These are phyloP conservation scores for Nannochloropsis oceanica DNA, from an alignment of 108 stramenopile species.

Conservation along the genomic window DNA sequence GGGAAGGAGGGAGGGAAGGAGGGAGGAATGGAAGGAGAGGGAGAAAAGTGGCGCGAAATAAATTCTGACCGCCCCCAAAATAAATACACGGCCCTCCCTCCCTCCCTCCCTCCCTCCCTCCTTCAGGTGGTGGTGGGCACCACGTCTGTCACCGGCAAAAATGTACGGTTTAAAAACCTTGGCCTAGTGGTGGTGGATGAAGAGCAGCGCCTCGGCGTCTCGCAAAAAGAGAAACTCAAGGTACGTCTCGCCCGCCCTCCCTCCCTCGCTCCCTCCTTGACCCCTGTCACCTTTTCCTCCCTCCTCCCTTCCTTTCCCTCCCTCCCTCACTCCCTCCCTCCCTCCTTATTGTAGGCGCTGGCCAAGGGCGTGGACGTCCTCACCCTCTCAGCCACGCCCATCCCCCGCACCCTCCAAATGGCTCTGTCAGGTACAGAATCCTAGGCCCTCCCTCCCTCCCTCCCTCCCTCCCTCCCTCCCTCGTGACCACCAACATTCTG, in stretches of 20 bases:
- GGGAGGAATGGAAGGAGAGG: neutral
- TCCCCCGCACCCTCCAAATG: conserved; percentile 86
- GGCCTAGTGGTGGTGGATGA: conserved; percentile 85
- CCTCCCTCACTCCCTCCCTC: neutral
- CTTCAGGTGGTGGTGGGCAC: conserved; percentile 70
- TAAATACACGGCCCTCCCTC: neutral
- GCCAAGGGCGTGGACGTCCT: conserved; percentile 74
- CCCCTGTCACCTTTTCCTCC: neutral
- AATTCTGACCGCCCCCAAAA: neutral
- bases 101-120: neutral
- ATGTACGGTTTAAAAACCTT: conserved; percentile 60
- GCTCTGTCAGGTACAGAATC: conserved; percentile 46
- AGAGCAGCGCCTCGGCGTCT: conserved; percentile 91
- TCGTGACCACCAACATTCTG: neutral
- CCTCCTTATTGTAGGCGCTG: conserved; percentile 18
- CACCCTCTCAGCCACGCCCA: conserved; percentile 84
- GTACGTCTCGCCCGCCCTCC: neutral
- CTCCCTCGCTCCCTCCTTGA: neutral
- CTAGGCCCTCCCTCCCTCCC: neutral
- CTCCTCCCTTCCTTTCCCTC: neutral
- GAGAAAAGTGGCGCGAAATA: too few species aligned
- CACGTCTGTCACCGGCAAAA: conserved; percentile 61
- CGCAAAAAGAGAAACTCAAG: conserved; percentile 85
- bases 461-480: neutral
- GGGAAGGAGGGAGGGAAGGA: neutral